Evolutionary conservation across 192 early-diverging fungal species (phyloP).

Genomic region (Podila minutissima): DNA sequence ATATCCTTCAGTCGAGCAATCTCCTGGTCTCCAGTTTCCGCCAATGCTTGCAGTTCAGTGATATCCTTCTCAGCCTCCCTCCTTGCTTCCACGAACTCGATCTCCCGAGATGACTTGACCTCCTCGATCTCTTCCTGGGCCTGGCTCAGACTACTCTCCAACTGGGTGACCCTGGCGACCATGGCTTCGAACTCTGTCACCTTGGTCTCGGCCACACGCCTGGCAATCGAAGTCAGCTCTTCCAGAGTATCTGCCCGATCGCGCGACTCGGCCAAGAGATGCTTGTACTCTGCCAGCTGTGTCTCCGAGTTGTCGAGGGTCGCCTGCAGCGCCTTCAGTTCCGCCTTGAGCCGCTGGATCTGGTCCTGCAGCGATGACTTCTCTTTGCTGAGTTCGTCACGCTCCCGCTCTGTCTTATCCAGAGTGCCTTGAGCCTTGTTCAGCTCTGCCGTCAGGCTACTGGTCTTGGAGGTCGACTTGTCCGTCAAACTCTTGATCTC

Average conservation of each 20-base stretch:
- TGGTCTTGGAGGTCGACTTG: slow-evolving; percentile 2
- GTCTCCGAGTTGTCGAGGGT: slow-evolving; percentile 20
- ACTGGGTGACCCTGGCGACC: slow-evolving; percentile 3
- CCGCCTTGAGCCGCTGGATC: slow-evolving; percentile 23
- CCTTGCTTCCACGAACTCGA: not conserved
- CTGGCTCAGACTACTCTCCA: slow-evolving; percentile 9
- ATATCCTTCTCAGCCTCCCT: not conserved
- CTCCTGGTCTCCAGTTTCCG: not conserved
- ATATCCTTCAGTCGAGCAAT: not conserved
- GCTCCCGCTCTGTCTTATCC: slow-evolving; percentile 19
- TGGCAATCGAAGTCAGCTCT: slow-evolving; percentile 49
- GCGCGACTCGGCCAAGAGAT: slow-evolving; percentile 19
- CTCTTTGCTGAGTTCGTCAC: slow-evolving; percentile 6
- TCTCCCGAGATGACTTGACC: slow-evolving; percentile 14
- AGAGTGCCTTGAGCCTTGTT: slow-evolving; percentile 16
- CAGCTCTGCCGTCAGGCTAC: slow-evolving; percentile 11
- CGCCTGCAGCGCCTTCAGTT: slow-evolving; percentile 21
- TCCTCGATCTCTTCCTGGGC: slow-evolving; percentile 8
- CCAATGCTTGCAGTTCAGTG: not conserved
- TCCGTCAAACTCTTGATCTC: slow-evolving; percentile 11
- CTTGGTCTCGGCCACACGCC: slow-evolving; percentile 33
- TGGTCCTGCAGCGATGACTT: slow-evolving; percentile 17
- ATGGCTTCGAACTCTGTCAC: slow-evolving; percentile 22
- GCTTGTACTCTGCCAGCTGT: slow-evolving; percentile 31
- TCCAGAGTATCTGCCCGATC: slow-evolving; percentile 33